Percentiles rank a stretch among this genome's conserved stretches.
These are phyloP conservation scores for Aspergillus terreus DNA, from an alignment of 2,329 filamentous ascomycete species.

Conservation along the genomic window DNA sequence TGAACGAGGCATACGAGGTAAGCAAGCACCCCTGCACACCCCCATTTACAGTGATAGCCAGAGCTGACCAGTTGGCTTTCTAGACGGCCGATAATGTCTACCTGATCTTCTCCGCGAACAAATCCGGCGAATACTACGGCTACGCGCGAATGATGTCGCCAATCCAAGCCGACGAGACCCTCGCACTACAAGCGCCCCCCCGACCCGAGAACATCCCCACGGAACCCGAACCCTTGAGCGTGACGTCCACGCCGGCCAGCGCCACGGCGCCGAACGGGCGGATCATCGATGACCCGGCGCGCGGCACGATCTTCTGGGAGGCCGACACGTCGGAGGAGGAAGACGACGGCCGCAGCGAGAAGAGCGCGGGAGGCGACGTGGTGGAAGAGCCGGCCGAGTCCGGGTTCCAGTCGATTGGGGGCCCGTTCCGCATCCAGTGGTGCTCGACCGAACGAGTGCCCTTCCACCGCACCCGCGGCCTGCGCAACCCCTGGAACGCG, in stretches of 20 bases:
- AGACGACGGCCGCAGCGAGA: slow-evolving; percentile 31
- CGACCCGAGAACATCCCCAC: slow-evolving; percentile 55
- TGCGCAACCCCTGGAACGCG: slow-evolving; percentile 92
- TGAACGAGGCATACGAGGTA: slow-evolving; percentile 83
- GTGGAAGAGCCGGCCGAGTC: slow-evolving; percentile 39
- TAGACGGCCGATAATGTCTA: slow-evolving; percentile 81
- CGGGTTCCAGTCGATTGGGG: slow-evolving; percentile 71
- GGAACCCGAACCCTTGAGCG: slow-evolving; percentile 68
- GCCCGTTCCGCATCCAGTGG: slow-evolving; percentile 90
- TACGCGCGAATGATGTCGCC: slow-evolving; percentile 86
- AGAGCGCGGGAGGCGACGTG: slow-evolving; percentile 47
- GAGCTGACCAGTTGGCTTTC: background rate
- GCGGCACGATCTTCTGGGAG: slow-evolving; percentile 98
- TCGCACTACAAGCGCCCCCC: slow-evolving; percentile 66
- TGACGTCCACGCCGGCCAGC: slow-evolving; percentile 74
- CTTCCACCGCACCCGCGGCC: slow-evolving; percentile 81
- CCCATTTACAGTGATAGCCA: background rate
- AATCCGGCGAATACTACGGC: slow-evolving; percentile 94
- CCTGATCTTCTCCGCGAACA: slow-evolving; percentile 92
- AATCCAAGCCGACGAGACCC: slow-evolving; percentile 72
- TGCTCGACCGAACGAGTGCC: slow-evolving; percentile 76
- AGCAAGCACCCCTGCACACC: slow-evolving; percentile 17
- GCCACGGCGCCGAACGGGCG: slow-evolving; percentile 74
- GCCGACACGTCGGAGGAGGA: slow-evolving; percentile 57
- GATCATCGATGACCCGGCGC: slow-evolving; percentile 86